A percentile compares a stretch with the other conserved stretches of the same genome.
Conservation (phyloP, 1,284 basidiomycete genomes). For the Trametes polyzona region DNA sequence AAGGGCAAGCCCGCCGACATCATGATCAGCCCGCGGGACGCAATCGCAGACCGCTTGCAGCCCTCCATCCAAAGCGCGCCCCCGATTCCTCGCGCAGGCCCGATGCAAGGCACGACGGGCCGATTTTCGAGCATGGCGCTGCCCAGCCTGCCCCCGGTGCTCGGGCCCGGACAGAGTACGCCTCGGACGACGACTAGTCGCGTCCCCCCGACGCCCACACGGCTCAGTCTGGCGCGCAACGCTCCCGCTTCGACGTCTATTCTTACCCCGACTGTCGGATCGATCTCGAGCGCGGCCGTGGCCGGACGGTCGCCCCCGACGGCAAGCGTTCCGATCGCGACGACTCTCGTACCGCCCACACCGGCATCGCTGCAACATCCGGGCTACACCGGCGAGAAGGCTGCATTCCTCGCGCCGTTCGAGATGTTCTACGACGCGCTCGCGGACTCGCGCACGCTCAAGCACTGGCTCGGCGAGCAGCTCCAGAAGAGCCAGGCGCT, state of each 20-base stretch:
- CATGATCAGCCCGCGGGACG: constrained; percentile 68
- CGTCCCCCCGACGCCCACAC: constrained; percentile 75
- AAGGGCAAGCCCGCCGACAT: constrained; percentile 80
- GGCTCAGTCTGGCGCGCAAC: constrained; percentile 54
- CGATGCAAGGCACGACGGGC: constrained; percentile 35
- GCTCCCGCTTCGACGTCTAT: constrained; percentile 5
- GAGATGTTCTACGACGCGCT: constrained; percentile 80
- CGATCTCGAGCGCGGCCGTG: constrained; percentile 26
- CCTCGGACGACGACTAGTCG: constrained; percentile 52
- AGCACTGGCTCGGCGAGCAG: constrained; percentile 73
- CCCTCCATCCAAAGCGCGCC: constrained; percentile 75
- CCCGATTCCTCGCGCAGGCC: constrained; percentile 58
- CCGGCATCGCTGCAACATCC: constrained; percentile 63
- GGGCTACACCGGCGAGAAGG: constrained; percentile 63
- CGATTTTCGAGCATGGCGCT: constrained; percentile 58
- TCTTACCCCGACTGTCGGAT: constrained; percentile 26
- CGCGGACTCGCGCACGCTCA: constrained; percentile 73
- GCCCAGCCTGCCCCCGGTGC: constrained; percentile 63
- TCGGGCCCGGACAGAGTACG: constrained; percentile 46
- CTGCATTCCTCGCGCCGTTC: constrained; percentile 76
- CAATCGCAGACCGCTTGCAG: constrained; percentile 57
- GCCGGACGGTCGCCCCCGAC: constrained; percentile 53
- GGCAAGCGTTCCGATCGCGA: constrained; percentile 62
- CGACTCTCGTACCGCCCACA: constrained; percentile 65
- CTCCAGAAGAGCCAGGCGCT: constrained; percentile 62